Evolutionary conservation across 2,329 filamentous ascomycete genomes (phyloP), one percentile per base, ranked within the genome.

Genomic region (Clonostachys byssicola): DNA sequence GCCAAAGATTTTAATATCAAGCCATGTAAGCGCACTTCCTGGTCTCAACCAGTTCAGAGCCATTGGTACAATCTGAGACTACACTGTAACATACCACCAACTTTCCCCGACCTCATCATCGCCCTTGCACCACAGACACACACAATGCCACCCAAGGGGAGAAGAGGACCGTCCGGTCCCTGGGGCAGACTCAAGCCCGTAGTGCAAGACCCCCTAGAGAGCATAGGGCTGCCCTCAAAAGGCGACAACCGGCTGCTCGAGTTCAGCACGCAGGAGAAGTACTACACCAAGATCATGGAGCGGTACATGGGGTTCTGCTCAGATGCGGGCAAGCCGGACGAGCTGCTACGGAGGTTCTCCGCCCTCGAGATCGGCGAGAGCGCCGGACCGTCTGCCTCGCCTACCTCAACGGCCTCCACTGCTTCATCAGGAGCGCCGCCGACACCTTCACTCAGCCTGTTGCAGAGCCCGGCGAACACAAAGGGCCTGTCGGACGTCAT

Each of bases 251-350:
- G 88, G 58, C 71, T 92, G 35, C 78, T 89, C 49, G 83, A 92
- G 57, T 73, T 78, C 66, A 89, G 88, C 68, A 80, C 80, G 8
- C 92, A 97, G 68, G 88, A 95, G 64, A 75, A 75, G 46, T 96
- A 92, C 72, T 96, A 92, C 67, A 84, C 85, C 61, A 89, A 85
- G 61, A 95, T 96, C 57, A 83, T 92, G 49, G 86, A 92, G 61
- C 83, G 90, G 43, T 96, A 95, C 70, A 86, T 96, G 80, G 82
- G 83, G 52, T 95, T 96, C 65, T 95, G 91, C 72, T 88, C 88
- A 44, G 77, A 85, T 35, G 82, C 83, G 14, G 80, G 84, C 47
- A 81, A 86, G 59, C 77, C 84, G 45, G 83, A 88, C 53, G 83
- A 87, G 55, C 80, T 96, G 23, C 81, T 91, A 50, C 76, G 79